Conservation (phyloP, 345 rosid species). For the Passiflora organensis region DNA sequence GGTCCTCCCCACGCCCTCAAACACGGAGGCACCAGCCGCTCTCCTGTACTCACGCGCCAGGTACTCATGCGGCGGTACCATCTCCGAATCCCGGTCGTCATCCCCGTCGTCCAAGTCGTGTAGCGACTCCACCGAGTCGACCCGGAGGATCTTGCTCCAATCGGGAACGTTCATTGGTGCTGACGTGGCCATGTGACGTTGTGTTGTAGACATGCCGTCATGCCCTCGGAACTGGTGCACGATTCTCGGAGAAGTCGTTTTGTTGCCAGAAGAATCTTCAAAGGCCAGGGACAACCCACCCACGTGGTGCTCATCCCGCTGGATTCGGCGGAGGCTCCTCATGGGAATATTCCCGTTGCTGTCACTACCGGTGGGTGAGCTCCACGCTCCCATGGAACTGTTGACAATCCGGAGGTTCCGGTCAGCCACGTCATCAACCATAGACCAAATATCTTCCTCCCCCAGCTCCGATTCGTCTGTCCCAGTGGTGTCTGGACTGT, state of each 20-base stretch:
- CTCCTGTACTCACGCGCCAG: conserved; percentile 54
- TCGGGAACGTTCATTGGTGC: conserved; percentile 92
- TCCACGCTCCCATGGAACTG: conserved; percentile 37
- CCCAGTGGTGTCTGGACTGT: conserved; percentile 17
- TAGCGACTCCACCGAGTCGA: conserved; percentile 72
- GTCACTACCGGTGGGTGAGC: conserved; percentile 23
- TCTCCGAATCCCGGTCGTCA: too few relatives aligned
- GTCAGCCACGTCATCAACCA: conserved; percentile 38
- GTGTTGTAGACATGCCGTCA: conserved; percentile 35
- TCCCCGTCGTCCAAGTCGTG: conserved; percentile 61
- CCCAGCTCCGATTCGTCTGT: conserved; percentile 44
- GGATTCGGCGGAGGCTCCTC: conserved; percentile 15
- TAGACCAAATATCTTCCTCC: conserved; percentile 89
- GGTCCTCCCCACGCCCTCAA: conserved; percentile 84
- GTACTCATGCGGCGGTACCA: conserved; percentile 97
- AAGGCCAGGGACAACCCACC: conserved; percentile 75
- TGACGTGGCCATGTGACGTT: conserved; percentile 61
- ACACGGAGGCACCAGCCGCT: conserved; percentile 56
- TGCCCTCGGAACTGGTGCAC: conserved; percentile 69
- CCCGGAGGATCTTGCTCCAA: conserved; percentile 84
- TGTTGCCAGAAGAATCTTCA: conserved; percentile 29
- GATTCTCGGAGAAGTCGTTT: conserved; percentile 47
- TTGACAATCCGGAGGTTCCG: conserved; percentile 6
- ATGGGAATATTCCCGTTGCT: conserved; percentile 10
- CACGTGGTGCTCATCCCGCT: conserved; percentile 26